Conservation (phyloP, 805 yeast genomes). For the Candida dajiaensis region DNA sequence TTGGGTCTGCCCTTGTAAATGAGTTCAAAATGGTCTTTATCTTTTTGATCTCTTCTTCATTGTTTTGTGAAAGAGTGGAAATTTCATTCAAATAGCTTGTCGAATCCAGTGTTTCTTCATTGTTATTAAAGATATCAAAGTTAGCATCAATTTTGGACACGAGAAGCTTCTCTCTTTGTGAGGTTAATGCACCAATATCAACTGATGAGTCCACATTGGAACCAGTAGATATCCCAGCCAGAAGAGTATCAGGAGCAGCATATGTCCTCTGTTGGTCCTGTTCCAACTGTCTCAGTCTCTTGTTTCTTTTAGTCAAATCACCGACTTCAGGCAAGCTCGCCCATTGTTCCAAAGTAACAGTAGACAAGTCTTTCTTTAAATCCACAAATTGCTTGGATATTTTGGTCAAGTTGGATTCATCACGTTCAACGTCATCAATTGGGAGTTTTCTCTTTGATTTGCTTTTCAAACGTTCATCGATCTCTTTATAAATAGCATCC, state of each 20-base stretch:
- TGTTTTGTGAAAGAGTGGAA: constrained; percentile 5
- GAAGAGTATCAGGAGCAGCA: constrained; percentile 73
- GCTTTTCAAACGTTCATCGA: constrained; percentile 50
- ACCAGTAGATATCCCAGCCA: constrained; percentile 31
- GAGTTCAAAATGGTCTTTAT: constrained; percentile 59
- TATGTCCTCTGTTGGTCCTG: constrained; percentile 65
- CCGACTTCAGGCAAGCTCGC: constrained; percentile 77
- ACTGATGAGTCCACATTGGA: constrained; percentile 30
- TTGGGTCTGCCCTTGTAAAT: constrained; percentile 66
- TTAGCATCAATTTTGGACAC: constrained; percentile 45
- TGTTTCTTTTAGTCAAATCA: constrained; percentile 77
- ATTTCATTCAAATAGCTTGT: constrained; percentile 37
- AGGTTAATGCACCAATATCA: constrained; percentile 46
- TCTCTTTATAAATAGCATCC: constrained; percentile 54
- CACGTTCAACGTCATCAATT: constrained; percentile 20
- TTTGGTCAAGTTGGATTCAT: constrained; percentile 10
- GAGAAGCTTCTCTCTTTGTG: constrained; percentile 58
- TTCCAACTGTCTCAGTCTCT: constrained; percentile 57
- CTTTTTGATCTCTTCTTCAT: constrained; percentile 50
- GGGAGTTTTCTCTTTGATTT: constrained; percentile 21
- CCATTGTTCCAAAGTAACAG: constrained; percentile 73
- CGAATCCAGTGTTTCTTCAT: constrained; percentile 13
- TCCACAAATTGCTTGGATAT: constrained; percentile 59
- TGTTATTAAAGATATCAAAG: constrained; percentile 10
- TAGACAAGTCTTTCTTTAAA: constrained; percentile 54